Percentiles rank a stretch among this genome's conserved stretches.
Conservation (phyloP, 2,329 filamentous ascomycete species). For the Fusarium longipes region DNA sequence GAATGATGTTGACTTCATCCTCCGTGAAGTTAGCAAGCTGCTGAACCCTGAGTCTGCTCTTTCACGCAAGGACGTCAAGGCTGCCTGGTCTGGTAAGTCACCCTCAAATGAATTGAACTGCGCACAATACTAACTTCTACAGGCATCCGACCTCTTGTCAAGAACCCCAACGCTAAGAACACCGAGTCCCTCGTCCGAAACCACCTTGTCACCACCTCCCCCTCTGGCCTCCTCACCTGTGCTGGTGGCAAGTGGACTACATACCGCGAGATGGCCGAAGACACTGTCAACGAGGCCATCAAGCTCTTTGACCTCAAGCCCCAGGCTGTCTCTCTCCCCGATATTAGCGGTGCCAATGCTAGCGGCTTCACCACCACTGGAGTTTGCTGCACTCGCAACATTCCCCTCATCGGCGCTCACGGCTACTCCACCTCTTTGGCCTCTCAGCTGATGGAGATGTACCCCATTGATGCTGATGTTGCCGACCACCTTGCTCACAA, state of each 20-base stretch:
- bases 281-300: slow-evolving; percentile 84
- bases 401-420: slow-evolving; percentile 80
- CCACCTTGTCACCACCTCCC: slow-evolving; percentile 80
- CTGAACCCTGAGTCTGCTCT: slow-evolving; percentile 80
- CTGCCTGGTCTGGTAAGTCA: slow-evolving; percentile 78
- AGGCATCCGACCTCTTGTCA: slow-evolving; percentile 80
- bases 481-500: slow-evolving; percentile 55
- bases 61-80: slow-evolving; percentile 78
- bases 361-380: slow-evolving; percentile 67
- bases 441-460: slow-evolving; percentile 53
- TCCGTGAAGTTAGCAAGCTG: slow-evolving; percentile 81
- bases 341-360: slow-evolving; percentile 73
- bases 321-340: slow-evolving; percentile 63
- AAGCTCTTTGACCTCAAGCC: slow-evolving; percentile 71
- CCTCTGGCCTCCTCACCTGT: slow-evolving; percentile 81
- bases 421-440: slow-evolving; percentile 63
- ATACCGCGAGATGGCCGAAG: slow-evolving; percentile 89
- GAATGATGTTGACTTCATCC: slow-evolving; percentile 84
- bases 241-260: slow-evolving; percentile 91
- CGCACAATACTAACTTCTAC: slow-evolving; percentile 31
- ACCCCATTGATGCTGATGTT: slow-evolving; percentile 55
- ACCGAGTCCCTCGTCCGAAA: slow-evolving; percentile 86
- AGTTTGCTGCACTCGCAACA: slow-evolving; percentile 77
- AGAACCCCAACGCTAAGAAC: slow-evolving; percentile 82
- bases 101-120: accelerated